Evolutionary conservation across 441 rosid species (phyloP).

Genomic region (Populus trichocarpa): DNA sequence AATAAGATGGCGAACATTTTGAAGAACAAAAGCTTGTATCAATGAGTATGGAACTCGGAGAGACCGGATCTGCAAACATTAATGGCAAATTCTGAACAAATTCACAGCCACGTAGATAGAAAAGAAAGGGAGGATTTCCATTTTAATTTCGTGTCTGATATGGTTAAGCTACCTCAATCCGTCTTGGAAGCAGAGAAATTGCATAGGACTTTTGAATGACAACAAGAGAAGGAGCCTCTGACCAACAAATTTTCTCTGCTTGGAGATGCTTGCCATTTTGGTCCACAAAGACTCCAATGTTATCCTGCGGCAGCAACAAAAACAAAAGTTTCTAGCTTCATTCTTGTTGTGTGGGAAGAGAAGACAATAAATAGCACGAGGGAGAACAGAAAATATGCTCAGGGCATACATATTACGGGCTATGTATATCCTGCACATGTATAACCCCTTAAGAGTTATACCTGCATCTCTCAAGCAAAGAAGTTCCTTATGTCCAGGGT

Average conservation of each 20-base stretch:
- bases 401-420: neutral
- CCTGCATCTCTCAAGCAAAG: neutral
- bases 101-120: neutral
- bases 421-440: neutral
- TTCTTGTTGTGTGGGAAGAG: neutral
- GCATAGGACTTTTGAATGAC: slow-evolving; percentile 89
- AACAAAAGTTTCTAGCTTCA: neutral
- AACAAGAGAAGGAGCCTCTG: slow-evolving; percentile 87
- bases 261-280: slow-evolving; percentile 95
- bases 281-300: slow-evolving; percentile 95
- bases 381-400: neutral
- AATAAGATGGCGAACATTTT: slow-evolving; percentile 66
- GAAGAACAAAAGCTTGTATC: slow-evolving; percentile 91
- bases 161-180: slow-evolving; percentile 70
- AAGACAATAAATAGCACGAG: neutral
- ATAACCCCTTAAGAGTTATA: too few species aligned
- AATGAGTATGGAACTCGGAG: slow-evolving; percentile 90
- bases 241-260: slow-evolving; percentile 93
- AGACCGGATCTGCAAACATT: slow-evolving; percentile 71
- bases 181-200: slow-evolving; percentile 78
- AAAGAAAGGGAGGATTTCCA: slow-evolving; percentile 1
- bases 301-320: slow-evolving; percentile 60
- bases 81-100: slow-evolving; percentile 18
- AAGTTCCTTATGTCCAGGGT: neutral
- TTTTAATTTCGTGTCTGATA: neutral